Conservation (phyloP, 179 eudicot genomes). For the Nepenthes alata region DNA sequence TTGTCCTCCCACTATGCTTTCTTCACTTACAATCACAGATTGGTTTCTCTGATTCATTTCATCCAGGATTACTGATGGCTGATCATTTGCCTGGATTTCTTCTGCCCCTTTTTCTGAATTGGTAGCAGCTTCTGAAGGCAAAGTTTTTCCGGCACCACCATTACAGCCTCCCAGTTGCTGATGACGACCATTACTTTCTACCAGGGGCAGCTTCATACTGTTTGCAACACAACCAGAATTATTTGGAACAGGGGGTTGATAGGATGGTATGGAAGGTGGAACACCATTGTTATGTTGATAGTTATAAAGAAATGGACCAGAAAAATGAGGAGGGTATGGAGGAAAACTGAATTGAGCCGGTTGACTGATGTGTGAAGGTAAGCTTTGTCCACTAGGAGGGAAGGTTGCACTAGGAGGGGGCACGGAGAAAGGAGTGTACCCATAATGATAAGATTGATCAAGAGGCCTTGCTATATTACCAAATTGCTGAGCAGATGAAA, state of each 20-base stretch:
- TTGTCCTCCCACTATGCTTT: slow-evolving; percentile 12
- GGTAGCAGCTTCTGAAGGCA: slow-evolving; percentile 3
- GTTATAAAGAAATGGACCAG: slow-evolving; percentile 24
- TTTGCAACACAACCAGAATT: slow-evolving; percentile 10
- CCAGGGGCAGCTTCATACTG: slow-evolving; percentile 11
- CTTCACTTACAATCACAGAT: slow-evolving; percentile 7
- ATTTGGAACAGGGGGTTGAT: slow-evolving; percentile 17
- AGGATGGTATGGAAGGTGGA: slow-evolving; percentile 18
- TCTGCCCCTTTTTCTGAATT: slow-evolving; percentile 8
- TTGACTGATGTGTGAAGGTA: slow-evolving; percentile 21
- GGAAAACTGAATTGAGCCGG: slow-evolving; percentile 21
- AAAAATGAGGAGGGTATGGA: slow-evolving; percentile 26
- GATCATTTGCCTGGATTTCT: slow-evolving; percentile 9
- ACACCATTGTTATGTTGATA: slow-evolving; percentile 21
- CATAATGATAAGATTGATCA: slow-evolving; percentile 25
- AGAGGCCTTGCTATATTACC: slow-evolving; percentile 20
- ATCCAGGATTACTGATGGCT: slow-evolving; percentile 1
- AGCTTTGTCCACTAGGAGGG: slow-evolving; percentile 21
- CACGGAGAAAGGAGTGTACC: slow-evolving; percentile 19
- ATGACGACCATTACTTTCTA: slow-evolving; percentile 12
- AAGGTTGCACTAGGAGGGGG: slow-evolving; percentile 22
- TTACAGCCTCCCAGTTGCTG: slow-evolving; percentile 14
- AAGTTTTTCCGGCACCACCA: slow-evolving; percentile 4
- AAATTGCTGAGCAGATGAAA: slow-evolving; percentile 27
- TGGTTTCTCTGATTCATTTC: slow-evolving; percentile 8